A percentile compares a stretch with the other conserved stretches of the same genome.
Conservation (phyloP, 768 basidiomycete genomes). For the Suillus subluteus region DNA sequence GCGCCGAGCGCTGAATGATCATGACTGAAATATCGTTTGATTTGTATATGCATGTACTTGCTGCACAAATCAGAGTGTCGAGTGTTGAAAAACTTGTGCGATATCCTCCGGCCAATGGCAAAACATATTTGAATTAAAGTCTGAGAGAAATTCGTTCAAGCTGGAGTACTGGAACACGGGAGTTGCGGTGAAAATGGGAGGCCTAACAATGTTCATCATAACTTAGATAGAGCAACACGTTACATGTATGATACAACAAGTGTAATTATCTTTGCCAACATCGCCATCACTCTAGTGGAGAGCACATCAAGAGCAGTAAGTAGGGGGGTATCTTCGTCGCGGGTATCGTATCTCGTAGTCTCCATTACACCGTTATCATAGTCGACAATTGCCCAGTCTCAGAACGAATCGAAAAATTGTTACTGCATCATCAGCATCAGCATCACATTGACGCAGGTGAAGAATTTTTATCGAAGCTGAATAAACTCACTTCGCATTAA, state of each 20-base stretch:
- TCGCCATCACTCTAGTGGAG: background rate
- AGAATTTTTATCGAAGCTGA: no score
- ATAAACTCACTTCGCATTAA: background rate
- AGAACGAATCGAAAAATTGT: background rate
- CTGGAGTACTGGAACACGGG: background rate
- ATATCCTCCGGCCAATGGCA: no score
- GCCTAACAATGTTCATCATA: background rate
- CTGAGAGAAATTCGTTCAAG: background rate
- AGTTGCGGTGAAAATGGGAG: background rate
- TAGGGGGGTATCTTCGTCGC: background rate
- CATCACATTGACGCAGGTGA: no score
- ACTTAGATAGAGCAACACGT: background rate
- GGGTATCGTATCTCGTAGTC: background rate
- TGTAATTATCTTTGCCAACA: background rate
- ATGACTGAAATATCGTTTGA: no score
- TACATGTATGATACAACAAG: background rate
- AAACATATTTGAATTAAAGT: background rate
- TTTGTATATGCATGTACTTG: no score
- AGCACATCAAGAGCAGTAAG: background rate
- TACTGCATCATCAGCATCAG: background rate
- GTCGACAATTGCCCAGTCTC: background rate
- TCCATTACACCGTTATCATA: background rate
- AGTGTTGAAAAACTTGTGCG: no score
- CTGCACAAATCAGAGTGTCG: no score
- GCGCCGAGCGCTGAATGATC: no score